Evolutionary conservation across 2,329 filamentous ascomycete genomes (phyloP).

Genomic region (Alternaria brassicae): DNA sequence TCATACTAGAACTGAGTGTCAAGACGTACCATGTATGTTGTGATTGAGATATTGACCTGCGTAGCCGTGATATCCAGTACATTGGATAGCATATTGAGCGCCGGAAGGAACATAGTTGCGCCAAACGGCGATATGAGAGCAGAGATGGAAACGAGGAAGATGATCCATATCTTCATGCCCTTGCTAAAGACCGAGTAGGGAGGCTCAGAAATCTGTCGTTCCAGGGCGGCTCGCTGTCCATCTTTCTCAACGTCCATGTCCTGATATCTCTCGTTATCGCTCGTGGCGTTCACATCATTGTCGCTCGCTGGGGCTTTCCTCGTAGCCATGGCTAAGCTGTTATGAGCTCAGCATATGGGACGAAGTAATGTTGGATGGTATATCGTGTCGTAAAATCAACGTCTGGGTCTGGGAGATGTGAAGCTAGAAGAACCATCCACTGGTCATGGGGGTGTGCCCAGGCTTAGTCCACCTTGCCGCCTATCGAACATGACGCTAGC

Average conservation of each 20-base stretch:
- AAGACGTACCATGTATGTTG: slow-evolving; percentile 55
- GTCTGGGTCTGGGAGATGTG: not conserved
- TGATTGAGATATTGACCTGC: slow-evolving; percentile 60
- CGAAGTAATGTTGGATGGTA: not conserved
- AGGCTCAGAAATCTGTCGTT: slow-evolving; percentile 35
- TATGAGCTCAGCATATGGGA: not conserved
- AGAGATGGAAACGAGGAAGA: slow-evolving; percentile 55
- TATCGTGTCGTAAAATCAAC: not conserved
- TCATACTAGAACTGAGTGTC: not conserved
- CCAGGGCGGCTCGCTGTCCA: slow-evolving; percentile 12
- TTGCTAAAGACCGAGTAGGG: slow-evolving; percentile 42
- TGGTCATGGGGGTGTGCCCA: slow-evolving; percentile 4
- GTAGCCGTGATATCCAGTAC: slow-evolving; percentile 54
- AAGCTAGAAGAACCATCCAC: not conserved
- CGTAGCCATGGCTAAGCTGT: not conserved
- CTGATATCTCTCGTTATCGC: not conserved
- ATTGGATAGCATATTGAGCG: slow-evolving; percentile 41
- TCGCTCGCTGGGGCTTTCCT: not conserved
- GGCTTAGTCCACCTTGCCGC: slow-evolving; percentile 5
- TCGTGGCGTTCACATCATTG: not conserved
- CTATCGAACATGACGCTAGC: slow-evolving; percentile 12
- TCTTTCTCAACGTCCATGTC: slow-evolving; percentile 27
- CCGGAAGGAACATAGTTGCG: slow-evolving; percentile 50
- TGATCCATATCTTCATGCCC: slow-evolving; percentile 56
- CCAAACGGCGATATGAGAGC: slow-evolving; percentile 60